These are phyloP conservation scores for Iris pallida DNA, from an alignment of 116 monocot genomes.

Conservation along the genomic window DNA sequence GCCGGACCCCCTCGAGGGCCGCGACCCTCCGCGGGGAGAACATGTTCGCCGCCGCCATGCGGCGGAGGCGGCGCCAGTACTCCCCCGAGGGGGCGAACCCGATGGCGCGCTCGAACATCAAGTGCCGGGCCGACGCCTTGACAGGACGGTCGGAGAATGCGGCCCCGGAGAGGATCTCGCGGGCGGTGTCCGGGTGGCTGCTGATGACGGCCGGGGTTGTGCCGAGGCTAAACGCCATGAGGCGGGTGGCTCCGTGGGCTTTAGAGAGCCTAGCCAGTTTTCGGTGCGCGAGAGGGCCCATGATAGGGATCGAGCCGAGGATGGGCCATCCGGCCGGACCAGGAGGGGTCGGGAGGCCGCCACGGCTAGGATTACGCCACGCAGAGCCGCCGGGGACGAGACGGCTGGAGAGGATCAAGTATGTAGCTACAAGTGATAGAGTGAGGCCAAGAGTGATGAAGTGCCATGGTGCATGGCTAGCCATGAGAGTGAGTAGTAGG, in stretches of 20 bases:
- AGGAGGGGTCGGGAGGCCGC: not conserved
- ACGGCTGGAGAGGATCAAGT: not conserved
- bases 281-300: slow-evolving; percentile 54
- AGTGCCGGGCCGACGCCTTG: slow-evolving; percentile 41
- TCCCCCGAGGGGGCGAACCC: slow-evolving; percentile 63
- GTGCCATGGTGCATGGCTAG: no score
- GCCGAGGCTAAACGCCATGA: slow-evolving; percentile 65
- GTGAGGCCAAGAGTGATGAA: no score
- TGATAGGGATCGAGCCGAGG: slow-evolving; percentile 37
- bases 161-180: slow-evolving; percentile 37
- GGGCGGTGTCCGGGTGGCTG: slow-evolving; percentile 55
- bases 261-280: slow-evolving; percentile 33
- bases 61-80: slow-evolving; percentile 66
- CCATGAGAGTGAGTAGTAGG: no score
- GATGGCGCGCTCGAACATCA: slow-evolving; percentile 71
- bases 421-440: no score
- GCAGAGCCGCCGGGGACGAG: slow-evolving; percentile 39
- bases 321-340: slow-evolving; percentile 57
- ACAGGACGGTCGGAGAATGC: slow-evolving; percentile 56
- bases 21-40: slow-evolving; percentile 52
- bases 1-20: slow-evolving; percentile 23
- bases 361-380: slow-evolving; percentile 10
- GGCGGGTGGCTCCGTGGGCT: slow-evolving; percentile 14
- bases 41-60: slow-evolving; percentile 36
- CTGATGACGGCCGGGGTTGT: slow-evolving; percentile 43